phyloP scores from a whole-genome alignment of 2,329 filamentous ascomycete genomes.

The Xylariales sp. region DNA sequence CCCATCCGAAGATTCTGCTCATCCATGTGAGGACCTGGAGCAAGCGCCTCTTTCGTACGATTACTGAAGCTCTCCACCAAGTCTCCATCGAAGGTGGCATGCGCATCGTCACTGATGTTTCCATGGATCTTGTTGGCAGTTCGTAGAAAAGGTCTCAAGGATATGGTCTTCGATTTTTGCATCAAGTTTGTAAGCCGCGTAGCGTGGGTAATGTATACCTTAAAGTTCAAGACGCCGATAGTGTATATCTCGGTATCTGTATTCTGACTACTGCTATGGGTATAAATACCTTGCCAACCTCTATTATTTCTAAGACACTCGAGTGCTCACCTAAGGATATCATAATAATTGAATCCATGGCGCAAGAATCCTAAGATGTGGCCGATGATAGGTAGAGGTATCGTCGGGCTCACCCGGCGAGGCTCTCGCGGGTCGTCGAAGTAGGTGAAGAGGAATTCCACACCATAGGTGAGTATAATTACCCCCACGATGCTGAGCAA shows the following conservation, averaged over 20 bases:
- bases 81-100: conserved; percentile 1
- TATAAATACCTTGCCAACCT: neutral
- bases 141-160: neutral
- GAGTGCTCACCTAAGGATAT: no score
- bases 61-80: conserved; percentile 4
- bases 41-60: conserved; percentile 4
- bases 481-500: neutral
- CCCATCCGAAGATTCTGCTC: conserved; percentile 7
- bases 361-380: neutral
- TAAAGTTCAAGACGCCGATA: neutral
- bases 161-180: conserved; percentile 1
- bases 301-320: neutral
- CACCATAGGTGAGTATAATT: neutral
- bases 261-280: neutral
- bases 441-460: neutral
- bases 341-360: neutral
- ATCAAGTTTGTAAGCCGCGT: neutral
- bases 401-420: neutral
- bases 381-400: neutral
- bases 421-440: neutral
- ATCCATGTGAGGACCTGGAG: conserved; percentile 7
- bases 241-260: conserved; percentile 1
- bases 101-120: neutral
- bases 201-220: neutral
- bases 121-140: neutral